phyloP scores from a whole-genome alignment of 345 rosid species.

The Euphorbia pulcherrima region DNA sequence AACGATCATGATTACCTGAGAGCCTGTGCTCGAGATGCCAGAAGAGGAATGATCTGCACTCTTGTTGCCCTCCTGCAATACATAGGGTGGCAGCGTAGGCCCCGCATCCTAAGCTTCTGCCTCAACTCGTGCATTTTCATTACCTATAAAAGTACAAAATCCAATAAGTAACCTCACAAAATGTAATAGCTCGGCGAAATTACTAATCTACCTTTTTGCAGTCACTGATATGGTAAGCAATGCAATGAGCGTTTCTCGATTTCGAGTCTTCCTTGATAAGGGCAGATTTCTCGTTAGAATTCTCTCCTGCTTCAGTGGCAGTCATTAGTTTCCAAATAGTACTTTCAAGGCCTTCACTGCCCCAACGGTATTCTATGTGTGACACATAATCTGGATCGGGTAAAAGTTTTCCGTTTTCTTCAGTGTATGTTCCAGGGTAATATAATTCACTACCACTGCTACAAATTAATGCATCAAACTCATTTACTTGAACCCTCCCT shows the following conservation, averaged over 20 bases:
- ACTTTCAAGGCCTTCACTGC: constrained; percentile 74
- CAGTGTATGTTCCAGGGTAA: constrained; percentile 61
- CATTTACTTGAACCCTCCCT: constrained; percentile 59
- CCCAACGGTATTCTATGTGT: constrained; percentile 92
- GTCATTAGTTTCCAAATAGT: constrained; percentile 88
- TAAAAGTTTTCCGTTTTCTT: constrained; percentile 63
- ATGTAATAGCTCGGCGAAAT: neutral
- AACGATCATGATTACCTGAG: constrained; percentile 79
- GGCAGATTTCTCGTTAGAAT: constrained; percentile 32
- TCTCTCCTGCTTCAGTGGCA: constrained; percentile 48
- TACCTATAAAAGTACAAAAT: constrained; percentile 44
- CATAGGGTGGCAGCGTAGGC: constrained; percentile 97
- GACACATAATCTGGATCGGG: constrained; percentile 84
- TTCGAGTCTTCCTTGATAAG: constrained; percentile 55
- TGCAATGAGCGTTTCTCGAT: constrained; percentile 69
- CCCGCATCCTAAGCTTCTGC: constrained; percentile 87
- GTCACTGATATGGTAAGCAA: constrained; percentile 65
- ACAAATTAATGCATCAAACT: constrained; percentile 84
- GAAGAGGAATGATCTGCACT: constrained; percentile 78
- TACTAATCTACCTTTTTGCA: constrained; percentile 47
- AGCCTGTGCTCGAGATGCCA: constrained; percentile 91
- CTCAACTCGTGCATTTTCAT: constrained; percentile 78
- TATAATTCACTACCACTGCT: constrained; percentile 91
- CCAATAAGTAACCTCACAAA: constrained; percentile 2
- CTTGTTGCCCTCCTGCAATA: constrained; percentile 80